These are phyloP conservation scores for Flueggea neowawraea DNA, from an alignment of 441 rosid species.

Conservation along the genomic window DNA sequence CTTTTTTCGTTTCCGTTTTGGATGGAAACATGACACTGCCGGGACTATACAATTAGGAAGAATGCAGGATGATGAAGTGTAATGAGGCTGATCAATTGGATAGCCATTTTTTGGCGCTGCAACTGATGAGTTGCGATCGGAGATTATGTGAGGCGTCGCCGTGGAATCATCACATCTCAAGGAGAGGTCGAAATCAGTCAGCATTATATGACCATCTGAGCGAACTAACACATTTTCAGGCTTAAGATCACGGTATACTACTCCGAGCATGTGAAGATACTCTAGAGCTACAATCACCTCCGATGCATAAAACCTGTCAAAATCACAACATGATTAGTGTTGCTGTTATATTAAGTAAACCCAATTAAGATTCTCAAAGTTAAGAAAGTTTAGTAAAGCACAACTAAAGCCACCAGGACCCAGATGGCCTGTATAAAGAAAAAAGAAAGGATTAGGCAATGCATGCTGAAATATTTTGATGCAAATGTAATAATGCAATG, in stretches of 20 bases:
- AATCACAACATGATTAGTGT: background rate
- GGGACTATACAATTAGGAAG: conserved; percentile 83
- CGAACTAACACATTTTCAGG: conserved; percentile 89
- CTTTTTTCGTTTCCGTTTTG: conserved; percentile 62
- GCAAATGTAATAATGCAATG: conserved; percentile 5
- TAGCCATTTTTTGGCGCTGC: conserved; percentile 24
- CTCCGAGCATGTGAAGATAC: conserved; percentile 95
- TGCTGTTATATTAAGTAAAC: background rate
- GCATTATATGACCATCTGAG: conserved; percentile 87
- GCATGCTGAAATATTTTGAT: background rate
- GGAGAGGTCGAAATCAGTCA: conserved; percentile 92
- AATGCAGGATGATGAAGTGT: conserved; percentile 73
- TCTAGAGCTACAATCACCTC: conserved; percentile 85
- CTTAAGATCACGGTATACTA: conserved; percentile 88
- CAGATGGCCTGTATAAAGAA: background rate
- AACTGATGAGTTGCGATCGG: conserved; percentile 24
- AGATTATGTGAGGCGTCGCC: conserved; percentile 56
- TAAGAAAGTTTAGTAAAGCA: too few relatives aligned
- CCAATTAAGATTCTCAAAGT: background rate
- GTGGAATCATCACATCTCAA: conserved; percentile 70
- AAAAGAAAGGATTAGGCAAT: background rate
- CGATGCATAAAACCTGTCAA: conserved; percentile 68
- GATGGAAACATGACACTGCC: conserved; percentile 79
- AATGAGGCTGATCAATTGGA: conserved; percentile 35
- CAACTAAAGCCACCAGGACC: background rate